Conservation (phyloP, 192 early-diverging fungal species). For the Coemansia sp. region DNA sequence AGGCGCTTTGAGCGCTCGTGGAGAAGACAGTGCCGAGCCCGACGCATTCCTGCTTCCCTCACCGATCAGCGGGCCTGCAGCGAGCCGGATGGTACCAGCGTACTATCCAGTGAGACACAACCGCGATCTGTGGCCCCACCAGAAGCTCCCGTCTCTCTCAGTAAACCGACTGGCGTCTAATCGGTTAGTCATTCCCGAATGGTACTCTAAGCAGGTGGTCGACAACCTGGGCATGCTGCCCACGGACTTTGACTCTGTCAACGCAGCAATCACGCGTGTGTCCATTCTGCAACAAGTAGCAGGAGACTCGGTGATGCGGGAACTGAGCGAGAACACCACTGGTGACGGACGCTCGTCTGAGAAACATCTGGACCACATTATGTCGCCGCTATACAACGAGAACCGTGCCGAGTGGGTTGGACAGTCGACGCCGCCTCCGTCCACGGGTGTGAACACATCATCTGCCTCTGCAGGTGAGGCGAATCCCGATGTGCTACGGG, state of each 20-base stretch:
- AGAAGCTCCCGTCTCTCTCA: conserved; percentile 13
- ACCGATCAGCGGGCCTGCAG: conserved; percentile 1
- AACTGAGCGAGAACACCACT: background rate
- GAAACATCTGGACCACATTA: background rate
- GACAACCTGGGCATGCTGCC: conserved; percentile 27
- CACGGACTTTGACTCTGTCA: conserved; percentile 40
- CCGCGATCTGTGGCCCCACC: conserved; percentile 47
- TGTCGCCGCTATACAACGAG: conserved; percentile 21
- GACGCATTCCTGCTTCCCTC: background rate
- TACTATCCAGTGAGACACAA: conserved; percentile 24
- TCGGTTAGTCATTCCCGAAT: conserved; percentile 15
- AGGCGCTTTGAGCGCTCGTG: too few relatives aligned
- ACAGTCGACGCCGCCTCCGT: conserved; percentile 26
- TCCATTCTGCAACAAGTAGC: conserved; percentile 15
- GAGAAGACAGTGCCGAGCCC: background rate
- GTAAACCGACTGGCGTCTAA: conserved; percentile 5
- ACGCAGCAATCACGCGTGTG: conserved; percentile 39
- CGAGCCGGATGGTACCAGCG: conserved; percentile 9
- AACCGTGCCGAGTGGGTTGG: conserved; percentile 4
- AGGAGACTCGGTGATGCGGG: conserved; percentile 1
- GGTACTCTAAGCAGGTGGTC: conserved; percentile 19
- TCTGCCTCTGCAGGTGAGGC: conserved; percentile 26
- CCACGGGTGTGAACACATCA: background rate
- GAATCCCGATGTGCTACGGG: conserved; percentile 58
- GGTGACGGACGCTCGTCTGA: background rate